phyloP scores from a whole-genome alignment of 2,329 filamentous ascomycete genomes.

The Aaosphaeria arxii region DNA sequence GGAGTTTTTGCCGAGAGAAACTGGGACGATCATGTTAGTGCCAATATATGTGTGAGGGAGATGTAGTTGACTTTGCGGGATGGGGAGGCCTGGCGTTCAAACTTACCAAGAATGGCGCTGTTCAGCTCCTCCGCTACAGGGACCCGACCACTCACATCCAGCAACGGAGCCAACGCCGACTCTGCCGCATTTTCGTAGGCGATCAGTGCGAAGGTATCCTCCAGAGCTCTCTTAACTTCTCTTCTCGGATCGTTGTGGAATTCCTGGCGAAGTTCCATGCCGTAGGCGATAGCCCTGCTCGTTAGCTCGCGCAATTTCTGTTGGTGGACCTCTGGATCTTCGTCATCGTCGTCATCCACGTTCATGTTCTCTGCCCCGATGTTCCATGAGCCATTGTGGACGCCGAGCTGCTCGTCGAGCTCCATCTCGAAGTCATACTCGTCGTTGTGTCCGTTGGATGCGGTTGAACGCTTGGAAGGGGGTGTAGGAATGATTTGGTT shows the following conservation, averaged over 20 bases:
- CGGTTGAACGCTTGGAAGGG: slow-evolving; percentile 25
- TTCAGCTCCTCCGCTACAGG: slow-evolving; percentile 91
- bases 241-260: slow-evolving; percentile 69
- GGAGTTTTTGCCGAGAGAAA: slow-evolving; percentile 85
- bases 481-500: slow-evolving; percentile 18
- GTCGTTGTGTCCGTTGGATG: slow-evolving; percentile 30
- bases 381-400: slow-evolving; percentile 28
- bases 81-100: background rate
- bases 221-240: slow-evolving; percentile 70
- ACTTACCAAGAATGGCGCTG: slow-evolving; percentile 77
- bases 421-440: slow-evolving; percentile 57
- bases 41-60: background rate
- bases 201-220: slow-evolving; percentile 83
- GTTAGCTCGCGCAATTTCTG: slow-evolving; percentile 51
- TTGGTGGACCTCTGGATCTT: slow-evolving; percentile 30
- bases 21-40: slow-evolving; percentile 47
- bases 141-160: slow-evolving; percentile 72
- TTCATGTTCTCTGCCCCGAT: slow-evolving; percentile 13
- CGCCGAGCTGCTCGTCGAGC: slow-evolving; percentile 52
- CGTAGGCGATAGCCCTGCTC: slow-evolving; percentile 71
- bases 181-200: slow-evolving; percentile 80
- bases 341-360: slow-evolving; percentile 35
- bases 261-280: slow-evolving; percentile 72
- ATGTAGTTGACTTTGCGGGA: background rate
- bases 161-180: slow-evolving; percentile 72